A percentile compares a stretch with the other conserved stretches of the same genome.
Conservation (phyloP, 805 yeast species). For the Teunomyces tritomae region DNA sequence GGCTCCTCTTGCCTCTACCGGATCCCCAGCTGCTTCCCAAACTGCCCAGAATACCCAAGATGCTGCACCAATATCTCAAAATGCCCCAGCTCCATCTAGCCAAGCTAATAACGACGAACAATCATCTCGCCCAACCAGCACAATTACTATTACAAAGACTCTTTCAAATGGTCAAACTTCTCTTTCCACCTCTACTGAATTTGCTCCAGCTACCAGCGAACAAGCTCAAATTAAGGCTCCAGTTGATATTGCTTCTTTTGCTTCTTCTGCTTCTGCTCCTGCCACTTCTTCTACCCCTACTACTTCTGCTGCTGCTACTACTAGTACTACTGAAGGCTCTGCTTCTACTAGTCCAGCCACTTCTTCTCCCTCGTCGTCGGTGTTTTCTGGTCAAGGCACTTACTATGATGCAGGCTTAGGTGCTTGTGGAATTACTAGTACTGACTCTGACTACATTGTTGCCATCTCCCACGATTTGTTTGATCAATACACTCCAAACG, state of each 20-base stretch:
- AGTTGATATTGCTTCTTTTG: neutral
- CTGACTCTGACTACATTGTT: constrained; percentile 49
- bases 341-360: constrained; percentile 4
- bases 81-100: neutral
- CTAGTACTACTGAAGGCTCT: constrained; percentile 7
- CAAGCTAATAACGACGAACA: constrained; percentile 9
- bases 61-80: neutral
- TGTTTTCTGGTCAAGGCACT: constrained; percentile 46
- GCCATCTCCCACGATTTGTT: constrained; percentile 49
- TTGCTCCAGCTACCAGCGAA: neutral
- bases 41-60: neutral
- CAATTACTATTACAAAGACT: neutral
- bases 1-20: constrained; percentile 9
- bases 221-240: neutral
- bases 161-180: neutral
- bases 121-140: neutral
- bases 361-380: constrained; percentile 9
- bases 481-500: constrained; percentile 28
- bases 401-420: constrained; percentile 48
- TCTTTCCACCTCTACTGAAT: constrained; percentile 1
- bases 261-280: constrained; percentile 4
- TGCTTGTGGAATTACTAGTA: constrained; percentile 52
- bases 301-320: constrained; percentile 8
- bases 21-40: constrained; percentile 11
- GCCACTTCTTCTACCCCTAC: constrained; percentile 15